Percentiles rank a stretch among this genome's conserved stretches.
Evolutionary conservation across 2,329 filamentous ascomycete genomes (phyloP).

Genomic region (Hypocrella siamensis): DNA sequence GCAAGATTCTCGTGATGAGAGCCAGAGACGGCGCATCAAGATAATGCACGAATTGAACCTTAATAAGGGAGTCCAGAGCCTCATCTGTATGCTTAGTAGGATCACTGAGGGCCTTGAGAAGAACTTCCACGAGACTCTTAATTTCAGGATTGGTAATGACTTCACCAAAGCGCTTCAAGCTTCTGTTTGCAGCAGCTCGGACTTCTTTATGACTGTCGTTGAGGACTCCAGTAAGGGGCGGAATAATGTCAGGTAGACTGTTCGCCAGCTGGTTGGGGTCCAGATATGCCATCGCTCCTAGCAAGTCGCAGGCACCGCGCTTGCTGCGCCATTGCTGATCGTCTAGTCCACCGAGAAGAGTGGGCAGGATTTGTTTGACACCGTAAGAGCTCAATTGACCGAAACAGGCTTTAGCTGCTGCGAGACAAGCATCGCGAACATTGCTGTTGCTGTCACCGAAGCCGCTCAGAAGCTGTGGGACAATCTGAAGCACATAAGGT

Average conservation of each 20-base stretch:
- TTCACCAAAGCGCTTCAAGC: slow-evolving; percentile 93
- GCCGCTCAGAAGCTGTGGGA: slow-evolving; percentile 74
- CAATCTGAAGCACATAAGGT: slow-evolving; percentile 90
- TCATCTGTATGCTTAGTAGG: slow-evolving; percentile 95
- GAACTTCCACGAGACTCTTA: slow-evolving; percentile 76
- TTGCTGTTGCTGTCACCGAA: slow-evolving; percentile 83
- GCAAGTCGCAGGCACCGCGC: slow-evolving; percentile 89
- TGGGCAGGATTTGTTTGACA: slow-evolving; percentile 87
- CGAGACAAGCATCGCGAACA: slow-evolving; percentile 83
- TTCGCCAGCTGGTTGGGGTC: slow-evolving; percentile 87
- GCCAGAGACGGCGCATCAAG: slow-evolving; percentile 94
- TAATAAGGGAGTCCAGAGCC: slow-evolving; percentile 84
- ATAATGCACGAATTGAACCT: slow-evolving; percentile 96
- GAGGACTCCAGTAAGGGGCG: slow-evolving; percentile 79
- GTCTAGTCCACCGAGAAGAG: slow-evolving; percentile 78
- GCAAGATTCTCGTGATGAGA: slow-evolving; percentile 84
- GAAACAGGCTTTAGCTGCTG: slow-evolving; percentile 89
- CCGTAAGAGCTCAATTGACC: slow-evolving; percentile 86
- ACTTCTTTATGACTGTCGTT: slow-evolving; percentile 99
- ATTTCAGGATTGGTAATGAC: slow-evolving; percentile 97
- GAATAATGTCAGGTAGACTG: slow-evolving; percentile 92
- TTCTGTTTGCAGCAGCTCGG: slow-evolving; percentile 78
- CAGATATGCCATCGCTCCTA: slow-evolving; percentile 96
- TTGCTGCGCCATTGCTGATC: slow-evolving; percentile 97
- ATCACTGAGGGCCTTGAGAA: slow-evolving; percentile 93